Evolutionary conservation across 2,329 filamentous ascomycete species (phyloP).

Genomic region (Trichothecium sympodiale): DNA sequence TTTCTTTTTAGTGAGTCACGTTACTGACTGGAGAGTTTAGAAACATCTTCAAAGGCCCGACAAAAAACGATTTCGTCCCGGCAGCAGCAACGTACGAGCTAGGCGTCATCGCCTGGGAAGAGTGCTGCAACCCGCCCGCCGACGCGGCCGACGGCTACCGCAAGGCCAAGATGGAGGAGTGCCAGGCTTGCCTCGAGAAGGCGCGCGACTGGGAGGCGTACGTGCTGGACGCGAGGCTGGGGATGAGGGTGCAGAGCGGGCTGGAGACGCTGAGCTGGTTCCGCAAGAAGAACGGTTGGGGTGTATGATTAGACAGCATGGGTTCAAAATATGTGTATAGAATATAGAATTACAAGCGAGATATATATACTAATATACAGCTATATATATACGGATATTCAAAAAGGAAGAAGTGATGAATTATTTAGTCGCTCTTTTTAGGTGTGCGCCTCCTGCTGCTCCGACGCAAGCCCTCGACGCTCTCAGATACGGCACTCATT

Average conservation of each 20-base stretch:
- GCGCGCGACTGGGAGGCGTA: conserved; percentile 61
- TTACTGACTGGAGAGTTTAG: conserved; percentile 18
- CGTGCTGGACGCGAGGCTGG: conserved; percentile 63
- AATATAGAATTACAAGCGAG: not conserved
- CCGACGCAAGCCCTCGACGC: conserved; percentile 14
- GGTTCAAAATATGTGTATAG: conserved; percentile 2
- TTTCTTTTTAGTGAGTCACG: too few species aligned
- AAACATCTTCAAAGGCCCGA: conserved; percentile 42
- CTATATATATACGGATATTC: not conserved
- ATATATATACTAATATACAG: not conserved
- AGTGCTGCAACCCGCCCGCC: conserved; percentile 36
- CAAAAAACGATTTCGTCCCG: conserved; percentile 58
- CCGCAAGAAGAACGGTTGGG: conserved; percentile 27
- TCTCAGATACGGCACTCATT: conserved; percentile 15
- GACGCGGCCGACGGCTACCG: conserved; percentile 18
- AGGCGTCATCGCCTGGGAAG: conserved; percentile 69
- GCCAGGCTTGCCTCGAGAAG: conserved; percentile 53
- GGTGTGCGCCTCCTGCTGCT: conserved; percentile 14
- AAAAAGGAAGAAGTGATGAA: not conserved
- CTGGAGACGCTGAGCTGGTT: conserved; percentile 54
- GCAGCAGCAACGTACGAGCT: conserved; percentile 80
- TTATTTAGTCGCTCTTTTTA: conserved; percentile 4
- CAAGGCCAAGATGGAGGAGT: conserved; percentile 44
- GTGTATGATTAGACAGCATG: not conserved
- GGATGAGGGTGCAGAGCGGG: conserved; percentile 61